phyloP scores from a whole-genome alignment of 106 monocot genomes.

The Allium sativum region DNA sequence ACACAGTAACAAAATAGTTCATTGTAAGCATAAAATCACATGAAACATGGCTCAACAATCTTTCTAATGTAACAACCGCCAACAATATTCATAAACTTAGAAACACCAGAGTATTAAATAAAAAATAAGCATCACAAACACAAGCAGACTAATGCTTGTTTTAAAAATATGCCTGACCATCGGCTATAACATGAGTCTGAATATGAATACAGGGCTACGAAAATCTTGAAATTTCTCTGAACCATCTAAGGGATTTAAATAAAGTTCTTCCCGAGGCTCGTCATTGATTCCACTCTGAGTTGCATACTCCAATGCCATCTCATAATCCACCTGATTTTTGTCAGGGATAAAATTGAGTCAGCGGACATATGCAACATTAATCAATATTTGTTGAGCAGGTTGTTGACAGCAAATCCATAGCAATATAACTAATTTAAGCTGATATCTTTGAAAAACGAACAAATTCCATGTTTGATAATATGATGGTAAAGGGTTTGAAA shows the following conservation, averaged over 20 bases:
- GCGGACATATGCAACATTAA: background rate
- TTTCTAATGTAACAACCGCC: too few relatives aligned
- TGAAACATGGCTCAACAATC: too few relatives aligned
- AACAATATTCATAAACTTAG: too few relatives aligned
- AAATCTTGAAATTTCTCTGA: slow-evolving; percentile 35
- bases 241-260: slow-evolving; percentile 42
- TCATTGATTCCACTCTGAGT: slow-evolving; percentile 66
- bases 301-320: slow-evolving; percentile 73
- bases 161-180: background rate
- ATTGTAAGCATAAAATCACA: too few relatives aligned
- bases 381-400: background rate
- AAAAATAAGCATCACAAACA: too few relatives aligned
- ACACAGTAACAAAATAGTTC: too few relatives aligned
- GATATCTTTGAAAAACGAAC: too few relatives aligned
- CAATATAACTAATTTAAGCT: too few relatives aligned
- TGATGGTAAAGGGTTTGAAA: background rate
- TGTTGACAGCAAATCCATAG: too few relatives aligned
- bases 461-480: background rate
- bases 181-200: slow-evolving; percentile 36
- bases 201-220: slow-evolving; percentile 39
- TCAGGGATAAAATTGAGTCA: background rate
- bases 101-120: too few relatives aligned
- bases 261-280: slow-evolving; percentile 58
- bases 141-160: too few relatives aligned
- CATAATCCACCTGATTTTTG: slow-evolving; percentile 49